These are phyloP conservation scores for Neurospora sp. DNA, from an alignment of 495 filamentous ascomycete species.

Conservation along the genomic window DNA sequence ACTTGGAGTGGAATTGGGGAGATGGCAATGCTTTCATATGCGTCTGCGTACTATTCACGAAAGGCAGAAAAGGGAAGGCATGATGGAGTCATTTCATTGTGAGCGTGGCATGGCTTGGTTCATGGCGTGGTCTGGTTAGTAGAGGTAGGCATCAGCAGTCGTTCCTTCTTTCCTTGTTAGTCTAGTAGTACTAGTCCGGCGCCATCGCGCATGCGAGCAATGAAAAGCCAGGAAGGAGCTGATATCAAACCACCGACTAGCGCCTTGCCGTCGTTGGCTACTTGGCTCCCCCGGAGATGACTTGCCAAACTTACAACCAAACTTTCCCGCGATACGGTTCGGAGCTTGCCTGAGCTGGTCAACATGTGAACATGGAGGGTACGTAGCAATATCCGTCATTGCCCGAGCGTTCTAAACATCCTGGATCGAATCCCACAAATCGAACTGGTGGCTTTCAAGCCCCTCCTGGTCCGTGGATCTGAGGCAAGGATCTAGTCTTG, in stretches of 20 bases:
- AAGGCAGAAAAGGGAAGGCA: not conserved
- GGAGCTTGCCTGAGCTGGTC: too few species aligned
- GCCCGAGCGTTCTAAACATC: not conserved
- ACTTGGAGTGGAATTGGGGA: not conserved
- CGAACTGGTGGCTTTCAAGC: not conserved
- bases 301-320: not conserved
- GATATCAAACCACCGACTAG: not conserved
- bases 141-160: not conserved
- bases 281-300: not conserved
- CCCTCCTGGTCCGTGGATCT: not conserved
- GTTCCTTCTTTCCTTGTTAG: not conserved
- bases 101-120: not conserved
- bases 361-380: not conserved
- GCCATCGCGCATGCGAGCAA: not conserved
- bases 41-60: not conserved
- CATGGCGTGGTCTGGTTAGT: not conserved
- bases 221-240: not conserved
- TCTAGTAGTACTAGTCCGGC: not conserved
- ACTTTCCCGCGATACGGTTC: not conserved
- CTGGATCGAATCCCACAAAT: not conserved
- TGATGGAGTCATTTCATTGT: not conserved
- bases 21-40: not conserved
- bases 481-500: not conserved
- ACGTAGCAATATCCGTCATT: not conserved
- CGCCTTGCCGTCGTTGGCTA: not conserved